Evolutionary conservation across 768 basidiomycete genomes (phyloP).

Genomic region (Gymnopilus dilepis): DNA sequence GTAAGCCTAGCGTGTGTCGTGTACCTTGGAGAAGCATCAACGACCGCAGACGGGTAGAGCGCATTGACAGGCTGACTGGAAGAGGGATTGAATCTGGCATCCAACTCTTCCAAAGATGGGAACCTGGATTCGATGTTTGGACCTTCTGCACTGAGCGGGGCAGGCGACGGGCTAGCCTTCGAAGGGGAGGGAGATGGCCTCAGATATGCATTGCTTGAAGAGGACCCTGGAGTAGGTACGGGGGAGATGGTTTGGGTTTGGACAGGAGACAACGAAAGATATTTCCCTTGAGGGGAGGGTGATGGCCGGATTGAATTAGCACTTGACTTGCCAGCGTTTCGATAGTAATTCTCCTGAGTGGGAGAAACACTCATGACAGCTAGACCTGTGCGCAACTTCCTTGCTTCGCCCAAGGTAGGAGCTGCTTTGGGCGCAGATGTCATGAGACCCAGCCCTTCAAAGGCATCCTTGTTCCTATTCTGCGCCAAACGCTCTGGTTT

Average conservation of each 20-base stretch:
- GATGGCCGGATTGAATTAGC: conserved; percentile 36
- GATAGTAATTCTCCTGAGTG: conserved; percentile 29
- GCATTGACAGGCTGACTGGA: conserved; percentile 19
- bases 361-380: conserved; percentile 51
- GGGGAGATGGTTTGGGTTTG: conserved; percentile 40
- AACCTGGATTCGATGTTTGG: conserved; percentile 73
- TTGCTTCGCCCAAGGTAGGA: conserved; percentile 78
- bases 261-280: conserved; percentile 29
- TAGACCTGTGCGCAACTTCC: conserved; percentile 72
- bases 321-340: conserved; percentile 34
- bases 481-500: conserved; percentile 28
- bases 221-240: conserved; percentile 30
- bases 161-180: conserved; percentile 30
- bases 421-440: conserved; percentile 49
- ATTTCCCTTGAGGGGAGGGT: conserved; percentile 39
- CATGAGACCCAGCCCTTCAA: conserved; percentile 71
- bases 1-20: conserved; percentile 12
- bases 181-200: conserved; percentile 37
- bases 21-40: conserved; percentile 20
- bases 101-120: conserved; percentile 87
- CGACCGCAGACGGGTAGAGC: conserved; percentile 30
- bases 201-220: conserved; percentile 37
- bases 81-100: conserved; percentile 45
- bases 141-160: conserved; percentile 37
- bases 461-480: conserved; percentile 66